Evolutionary conservation across 208 protist species (phyloP), one percentile per base, ranked within the genome.

Genomic region (Leishmania aethiopica): DNA sequence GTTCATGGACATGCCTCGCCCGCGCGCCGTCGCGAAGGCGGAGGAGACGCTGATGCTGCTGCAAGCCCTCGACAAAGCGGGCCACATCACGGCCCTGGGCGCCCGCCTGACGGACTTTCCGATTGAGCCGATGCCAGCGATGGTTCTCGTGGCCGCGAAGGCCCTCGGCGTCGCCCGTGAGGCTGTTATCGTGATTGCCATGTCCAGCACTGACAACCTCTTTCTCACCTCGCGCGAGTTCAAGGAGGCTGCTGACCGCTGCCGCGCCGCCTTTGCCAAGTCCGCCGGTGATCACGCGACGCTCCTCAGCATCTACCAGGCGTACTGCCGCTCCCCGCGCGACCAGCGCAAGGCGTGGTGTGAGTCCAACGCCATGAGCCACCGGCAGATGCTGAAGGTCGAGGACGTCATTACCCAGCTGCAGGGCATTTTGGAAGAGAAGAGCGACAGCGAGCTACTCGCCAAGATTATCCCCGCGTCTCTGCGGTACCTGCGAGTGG

Each of bases 1-100:
- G 85, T 99, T 99, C 77, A 99, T 99, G 98, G 99, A 99, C 88
- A 94, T 95, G 64, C 99, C 99, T 64, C 94, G 80, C 35, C 88
- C 84, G 8, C 89, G 94, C 76, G 93, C 98, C 7, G 88, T 99
- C 1, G 88, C 95, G 32, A 91, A 93, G 60, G 98, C 98, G 1
- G 93, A 99, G 84, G 93, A 99, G 78, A 93, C 91, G 69, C 92
- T 99, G 15, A 98, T 98, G 82, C 77, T 95, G 1, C 90, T 99
- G 32, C 95, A 92, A 22, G 98, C 99, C 1, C 89, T 99, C 0
- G 98, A 99, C 85, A 93, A 80, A 25, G 40, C 89, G 19, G 94
- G 95, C 19, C 77, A 71, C 32, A 95, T 98, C 77, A 98, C 96
- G 4, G 82, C 87, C 92, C 80, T 99, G 86, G 99, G 99, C 8